Base-by-base conservation (phyloP, 345 rosid species). In the Sonneratia caseolaris region DNA sequence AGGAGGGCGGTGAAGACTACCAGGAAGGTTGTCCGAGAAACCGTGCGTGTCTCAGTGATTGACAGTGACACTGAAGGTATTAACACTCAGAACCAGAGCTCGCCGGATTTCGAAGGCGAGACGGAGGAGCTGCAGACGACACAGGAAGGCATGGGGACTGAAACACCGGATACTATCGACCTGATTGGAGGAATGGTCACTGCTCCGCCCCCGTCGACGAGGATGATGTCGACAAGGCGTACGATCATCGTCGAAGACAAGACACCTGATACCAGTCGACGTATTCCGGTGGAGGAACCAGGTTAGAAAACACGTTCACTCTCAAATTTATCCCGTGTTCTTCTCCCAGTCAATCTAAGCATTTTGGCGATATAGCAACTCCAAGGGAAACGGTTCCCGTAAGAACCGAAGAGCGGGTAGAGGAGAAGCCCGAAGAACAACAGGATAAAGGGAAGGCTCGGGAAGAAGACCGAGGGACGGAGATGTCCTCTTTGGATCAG, bases 21-120 rank as follows among this genome's bases (percentile, higher is more conserved):
- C 7, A 85, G 38, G 73, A 84, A 75, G 73, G 76, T 85, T 19
- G 77, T 85, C 0, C 15, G 67, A 64, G 85, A 84, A 70, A 85
- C 83, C 0, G 79, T 85, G 14, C 37, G 76, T 57, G 81, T 85
- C 37, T 14, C 81, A 1, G 61, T 83, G 8, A 18, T 76, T 18
- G 76, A 62, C 37, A 73, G 45, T 57, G 69, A 67, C 21, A 70
- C 74, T 0, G 70, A 43, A 27, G 73, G 75, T 64, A 79, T 40
- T 32, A 70, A 59, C 18, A 68, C 59, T 3, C 55, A 42, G 48
- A 51, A 64, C 56, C 53, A 72, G 32, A 37, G 18, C 55, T 37
- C 18, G 4, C 65, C 59, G 47, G 43, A 66, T n/a, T 1, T 57
- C 0, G 27, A 24, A 47, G 40, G 5, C 5, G 73, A 62, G 13